Conservation (phyloP, 1,284 basidiomycete genomes). For the Ceratobasidium theobromae region DNA sequence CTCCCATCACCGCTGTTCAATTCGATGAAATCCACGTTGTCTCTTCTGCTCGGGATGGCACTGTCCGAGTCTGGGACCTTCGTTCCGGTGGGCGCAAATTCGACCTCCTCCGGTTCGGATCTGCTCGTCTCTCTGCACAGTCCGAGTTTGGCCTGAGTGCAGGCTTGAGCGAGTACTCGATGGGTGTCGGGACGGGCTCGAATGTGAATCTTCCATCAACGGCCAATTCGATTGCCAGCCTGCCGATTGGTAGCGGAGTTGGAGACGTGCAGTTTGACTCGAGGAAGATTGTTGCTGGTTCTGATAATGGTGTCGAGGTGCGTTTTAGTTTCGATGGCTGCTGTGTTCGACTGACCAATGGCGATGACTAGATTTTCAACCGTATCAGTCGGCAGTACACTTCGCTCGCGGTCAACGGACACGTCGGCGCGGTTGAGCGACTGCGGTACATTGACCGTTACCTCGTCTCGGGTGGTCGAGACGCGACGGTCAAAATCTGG, state of each 20-base stretch:
- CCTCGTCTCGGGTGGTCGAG: constrained; percentile 86
- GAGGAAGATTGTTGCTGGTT: constrained; percentile 90
- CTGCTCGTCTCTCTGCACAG: background rate
- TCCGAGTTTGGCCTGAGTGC: constrained; percentile 21
- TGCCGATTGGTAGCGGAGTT: background rate
- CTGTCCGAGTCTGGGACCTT: constrained; percentile 73
- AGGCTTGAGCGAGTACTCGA: constrained; percentile 18
- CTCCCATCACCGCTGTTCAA: constrained; percentile 90
- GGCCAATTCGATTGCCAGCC: background rate
- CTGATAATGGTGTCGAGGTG: constrained; percentile 92
- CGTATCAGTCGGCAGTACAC: constrained; percentile 90
- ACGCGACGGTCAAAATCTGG: constrained; percentile 92
- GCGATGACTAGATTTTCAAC: constrained; percentile 76
- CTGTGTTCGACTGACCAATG: background rate
- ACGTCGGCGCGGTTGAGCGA: constrained; percentile 85
- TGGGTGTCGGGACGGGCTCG: background rate
- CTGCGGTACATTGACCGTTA: constrained; percentile 97
- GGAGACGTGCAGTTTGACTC: constrained; percentile 84
- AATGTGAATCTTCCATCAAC: background rate
- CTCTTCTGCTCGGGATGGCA: constrained; percentile 23
- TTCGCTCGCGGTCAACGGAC: constrained; percentile 84
- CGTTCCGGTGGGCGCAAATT: constrained; percentile 78
- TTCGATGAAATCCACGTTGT: constrained; percentile 96
- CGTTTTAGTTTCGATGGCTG: constrained; percentile 34
- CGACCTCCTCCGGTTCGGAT: constrained; percentile 88